Evolutionary conservation across 331 rosid species (phyloP).

Genomic region (Quercus phellos): DNA sequence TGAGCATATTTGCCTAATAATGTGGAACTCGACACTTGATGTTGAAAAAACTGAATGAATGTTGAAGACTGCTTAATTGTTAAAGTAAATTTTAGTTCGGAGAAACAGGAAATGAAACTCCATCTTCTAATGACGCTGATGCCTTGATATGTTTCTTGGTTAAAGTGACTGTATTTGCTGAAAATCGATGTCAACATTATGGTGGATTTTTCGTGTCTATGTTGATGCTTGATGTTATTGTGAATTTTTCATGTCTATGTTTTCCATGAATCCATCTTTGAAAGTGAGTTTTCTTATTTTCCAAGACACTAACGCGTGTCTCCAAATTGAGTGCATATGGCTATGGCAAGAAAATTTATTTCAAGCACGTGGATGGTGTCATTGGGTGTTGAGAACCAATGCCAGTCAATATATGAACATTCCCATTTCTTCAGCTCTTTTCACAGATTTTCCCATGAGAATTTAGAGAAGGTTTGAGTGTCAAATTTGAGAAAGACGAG

Average conservation of each 20-base stretch:
- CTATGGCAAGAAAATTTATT: background rate
- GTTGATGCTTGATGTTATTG: no score
- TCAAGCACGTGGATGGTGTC: background rate
- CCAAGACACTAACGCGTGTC: background rate
- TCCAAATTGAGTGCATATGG: background rate
- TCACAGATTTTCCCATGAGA: no score
- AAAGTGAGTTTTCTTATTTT: background rate
- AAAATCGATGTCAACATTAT: conserved; percentile 8
- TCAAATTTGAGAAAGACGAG: no score
- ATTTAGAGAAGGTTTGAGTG: no score
- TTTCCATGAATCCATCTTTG: background rate
- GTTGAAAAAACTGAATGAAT: conserved; percentile 19
- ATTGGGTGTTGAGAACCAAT: no score
- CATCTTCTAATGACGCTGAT: background rate
- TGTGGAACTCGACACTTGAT: conserved; percentile 20
- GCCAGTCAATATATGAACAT: no score
- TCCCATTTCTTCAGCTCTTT: no score
- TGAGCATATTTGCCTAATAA: conserved; percentile 65
- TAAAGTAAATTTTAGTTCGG: background rate
- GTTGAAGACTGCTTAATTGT: background rate
- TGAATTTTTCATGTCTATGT: background rate
- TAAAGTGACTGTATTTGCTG: conserved; percentile 14
- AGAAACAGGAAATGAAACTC: conserved; percentile 4
- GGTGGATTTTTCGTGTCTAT: no score
- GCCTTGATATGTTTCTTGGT: conserved; percentile 3